Percentiles rank a stretch among this genome's conserved stretches.
phyloP scores from a whole-genome alignment of 2,329 filamentous ascomycete genomes.

The Pseudogymnoascus sp. region DNA sequence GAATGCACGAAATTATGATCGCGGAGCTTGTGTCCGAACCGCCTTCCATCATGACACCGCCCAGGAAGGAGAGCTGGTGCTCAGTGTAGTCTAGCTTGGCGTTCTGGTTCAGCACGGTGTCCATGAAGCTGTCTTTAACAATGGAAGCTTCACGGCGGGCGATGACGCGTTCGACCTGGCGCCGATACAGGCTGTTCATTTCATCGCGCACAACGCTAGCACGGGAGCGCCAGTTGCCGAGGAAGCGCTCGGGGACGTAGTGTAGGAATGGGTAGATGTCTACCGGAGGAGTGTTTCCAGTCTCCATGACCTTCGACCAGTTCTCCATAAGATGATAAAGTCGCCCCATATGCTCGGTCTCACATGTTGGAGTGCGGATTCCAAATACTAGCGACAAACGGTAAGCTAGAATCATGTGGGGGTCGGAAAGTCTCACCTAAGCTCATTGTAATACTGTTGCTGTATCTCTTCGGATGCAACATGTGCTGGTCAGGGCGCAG shows the following conservation, averaged over 20 bases:
- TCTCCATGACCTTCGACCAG: slow-evolving; percentile 37
- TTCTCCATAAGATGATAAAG: slow-evolving; percentile 36
- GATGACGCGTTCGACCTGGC: slow-evolving; percentile 23
- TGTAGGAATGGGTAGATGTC: slow-evolving; percentile 39
- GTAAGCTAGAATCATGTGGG: neutral
- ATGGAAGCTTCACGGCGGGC: slow-evolving; percentile 24
- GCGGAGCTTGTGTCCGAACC: slow-evolving; percentile 30
- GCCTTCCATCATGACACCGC: slow-evolving; percentile 20
- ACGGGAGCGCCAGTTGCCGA: slow-evolving; percentile 32
- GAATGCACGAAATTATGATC: slow-evolving; percentile 29
- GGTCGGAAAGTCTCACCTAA: slow-evolving; percentile 22
- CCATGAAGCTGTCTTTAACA: slow-evolving; percentile 30
- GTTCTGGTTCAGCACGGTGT: slow-evolving; percentile 33
- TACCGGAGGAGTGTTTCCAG: slow-evolving; percentile 40
- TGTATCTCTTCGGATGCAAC: slow-evolving; percentile 39
- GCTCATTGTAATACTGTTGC: slow-evolving; percentile 40
- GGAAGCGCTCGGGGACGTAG: slow-evolving; percentile 33
- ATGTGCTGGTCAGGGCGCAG: slow-evolving; percentile 35
- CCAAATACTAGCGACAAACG: slow-evolving; percentile 25
- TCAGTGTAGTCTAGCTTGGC: slow-evolving; percentile 25
- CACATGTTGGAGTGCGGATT: slow-evolving; percentile 26
- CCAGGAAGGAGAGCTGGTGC: slow-evolving; percentile 31
- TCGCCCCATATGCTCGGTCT: slow-evolving; percentile 30
- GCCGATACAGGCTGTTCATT: slow-evolving; percentile 34
- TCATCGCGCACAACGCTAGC: slow-evolving; percentile 30